A percentile compares a stretch with the other conserved stretches of the same genome.
Evolutionary conservation across 2,329 filamentous ascomycete genomes (phyloP).

Genomic region (Ceratocystis lukuohia): DNA sequence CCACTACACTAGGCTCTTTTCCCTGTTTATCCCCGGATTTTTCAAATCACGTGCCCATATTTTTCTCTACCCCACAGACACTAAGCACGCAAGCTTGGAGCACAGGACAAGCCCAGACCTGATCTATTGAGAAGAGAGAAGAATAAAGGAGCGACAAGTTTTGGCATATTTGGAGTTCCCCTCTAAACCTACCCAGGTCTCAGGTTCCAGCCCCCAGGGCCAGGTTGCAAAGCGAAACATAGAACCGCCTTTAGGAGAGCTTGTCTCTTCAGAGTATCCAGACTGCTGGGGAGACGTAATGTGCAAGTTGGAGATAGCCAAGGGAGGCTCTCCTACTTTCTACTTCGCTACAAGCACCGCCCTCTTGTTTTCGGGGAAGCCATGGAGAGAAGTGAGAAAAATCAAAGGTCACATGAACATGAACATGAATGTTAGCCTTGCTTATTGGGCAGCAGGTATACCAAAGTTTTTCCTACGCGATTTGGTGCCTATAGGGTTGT

Average conservation of each 20-base stretch:
- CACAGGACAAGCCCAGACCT: neutral
- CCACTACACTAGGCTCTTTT: neutral
- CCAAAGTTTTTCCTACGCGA: neutral
- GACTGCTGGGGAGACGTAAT: neutral
- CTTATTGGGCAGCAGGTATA: neutral
- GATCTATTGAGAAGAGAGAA: neutral
- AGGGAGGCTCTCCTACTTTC: neutral
- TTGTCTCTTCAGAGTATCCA: neutral
- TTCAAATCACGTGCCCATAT: neutral
- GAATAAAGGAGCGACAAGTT: neutral
- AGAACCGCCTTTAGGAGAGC: neutral
- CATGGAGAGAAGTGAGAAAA: neutral
- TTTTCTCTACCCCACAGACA: constrained; percentile 3
- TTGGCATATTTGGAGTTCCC: neutral
- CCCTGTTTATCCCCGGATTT: neutral
- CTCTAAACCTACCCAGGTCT: neutral
- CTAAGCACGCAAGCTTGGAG: neutral
- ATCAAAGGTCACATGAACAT: neutral
- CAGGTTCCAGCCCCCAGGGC: neutral
- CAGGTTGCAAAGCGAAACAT: neutral
- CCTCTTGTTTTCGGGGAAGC: neutral
- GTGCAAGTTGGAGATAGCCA: neutral
- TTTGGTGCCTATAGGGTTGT: neutral
- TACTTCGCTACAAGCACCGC: neutral
- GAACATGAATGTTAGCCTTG: neutral